Evolutionary conservation across 305 asterid genomes (phyloP), one percentile per base, ranked within the genome.

Genomic region (Vinca major): DNA sequence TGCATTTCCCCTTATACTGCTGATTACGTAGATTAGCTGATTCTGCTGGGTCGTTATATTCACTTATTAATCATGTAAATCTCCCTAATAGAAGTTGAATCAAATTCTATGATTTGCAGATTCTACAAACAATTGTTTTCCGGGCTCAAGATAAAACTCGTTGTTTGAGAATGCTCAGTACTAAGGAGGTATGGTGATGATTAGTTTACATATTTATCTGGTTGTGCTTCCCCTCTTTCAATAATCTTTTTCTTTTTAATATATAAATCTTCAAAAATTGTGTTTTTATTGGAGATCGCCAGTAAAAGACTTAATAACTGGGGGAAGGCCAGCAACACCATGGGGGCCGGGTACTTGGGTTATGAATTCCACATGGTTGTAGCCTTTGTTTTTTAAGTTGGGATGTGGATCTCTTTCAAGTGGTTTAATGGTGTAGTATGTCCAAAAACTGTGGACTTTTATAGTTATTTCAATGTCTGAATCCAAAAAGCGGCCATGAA

Each of bases 101-200:
- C 49, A 8, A 21, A 33, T 75, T 63, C 65, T 80, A 43, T 67
- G 61, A 67, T 73, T 70, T 80, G 67, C 97, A 94, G 98, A 86
- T 94, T 84, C 85, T 94, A 63, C 98, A 91, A 79, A 83, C 79
- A 72, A 84, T 94, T 63, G 83, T 91, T 75, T 71, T 70, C 66
- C 85, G 92, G 72, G 95, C 94, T 69, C 86, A 81, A 62, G 95
- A 83, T 80, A 80, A 84, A 67, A 78, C 67, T 75, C 94, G 85
- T 39, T 78, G 89, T 69, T 75, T 81, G 82, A 91, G 99, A 79
- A 86, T 94, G 74, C 95, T 94, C 72, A 88, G 99, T 77, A 89
- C 96, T 74, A 91, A 89, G 80, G 99, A 94, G 98, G 98, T 94
- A 77, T 67, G 44, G 33, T 26, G 33, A 40, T 19, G 14, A 40